These are phyloP conservation scores for Rhizopus microsporus DNA, from an alignment of 371 early-diverging fungal species.

Conservation along the genomic window DNA sequence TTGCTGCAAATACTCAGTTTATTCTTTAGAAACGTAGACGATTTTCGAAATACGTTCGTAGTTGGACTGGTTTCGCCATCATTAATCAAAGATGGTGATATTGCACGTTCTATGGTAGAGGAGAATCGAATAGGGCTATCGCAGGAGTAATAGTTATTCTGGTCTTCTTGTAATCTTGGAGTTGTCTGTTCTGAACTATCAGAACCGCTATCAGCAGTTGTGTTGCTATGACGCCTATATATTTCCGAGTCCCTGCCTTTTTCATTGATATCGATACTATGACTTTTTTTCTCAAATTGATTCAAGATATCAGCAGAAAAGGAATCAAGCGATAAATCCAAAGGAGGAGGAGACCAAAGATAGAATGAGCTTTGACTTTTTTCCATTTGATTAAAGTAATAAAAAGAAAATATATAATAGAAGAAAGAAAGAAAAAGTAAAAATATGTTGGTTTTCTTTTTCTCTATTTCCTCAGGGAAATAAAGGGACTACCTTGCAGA, in stretches of 20 bases:
- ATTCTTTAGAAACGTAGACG: slow-evolving; percentile 16
- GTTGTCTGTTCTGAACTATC: background rate
- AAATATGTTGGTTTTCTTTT: background rate
- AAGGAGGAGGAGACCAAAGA: slow-evolving; percentile 22
- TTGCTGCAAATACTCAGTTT: slow-evolving; percentile 6
- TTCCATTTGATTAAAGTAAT: slow-evolving; percentile 10
- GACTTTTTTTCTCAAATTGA: slow-evolving; percentile 28
- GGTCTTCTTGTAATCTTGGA: too few relatives aligned
- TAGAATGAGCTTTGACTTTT: slow-evolving; percentile 18
- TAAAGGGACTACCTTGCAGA: background rate
- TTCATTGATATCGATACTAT: background rate
- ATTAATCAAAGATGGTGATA: background rate
- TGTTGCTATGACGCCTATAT: background rate
- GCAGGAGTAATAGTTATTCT: background rate
- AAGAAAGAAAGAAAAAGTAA: slow-evolving; percentile 3
- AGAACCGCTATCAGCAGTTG: background rate
- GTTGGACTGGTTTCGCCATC: slow-evolving; percentile 5
- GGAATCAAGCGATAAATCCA: slow-evolving; percentile 25
- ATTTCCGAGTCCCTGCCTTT: background rate
- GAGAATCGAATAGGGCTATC: background rate
- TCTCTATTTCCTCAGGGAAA: background rate
- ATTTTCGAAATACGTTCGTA: slow-evolving; percentile 11
- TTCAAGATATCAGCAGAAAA: slow-evolving; percentile 33
- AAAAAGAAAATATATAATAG: slow-evolving; percentile 1
- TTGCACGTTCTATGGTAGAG: background rate